A percentile compares a stretch with the other conserved stretches of the same genome.
These are phyloP conservation scores for Colletotrichum shisoi DNA, from an alignment of 2,329 filamentous ascomycete genomes.

Conservation along the genomic window DNA sequence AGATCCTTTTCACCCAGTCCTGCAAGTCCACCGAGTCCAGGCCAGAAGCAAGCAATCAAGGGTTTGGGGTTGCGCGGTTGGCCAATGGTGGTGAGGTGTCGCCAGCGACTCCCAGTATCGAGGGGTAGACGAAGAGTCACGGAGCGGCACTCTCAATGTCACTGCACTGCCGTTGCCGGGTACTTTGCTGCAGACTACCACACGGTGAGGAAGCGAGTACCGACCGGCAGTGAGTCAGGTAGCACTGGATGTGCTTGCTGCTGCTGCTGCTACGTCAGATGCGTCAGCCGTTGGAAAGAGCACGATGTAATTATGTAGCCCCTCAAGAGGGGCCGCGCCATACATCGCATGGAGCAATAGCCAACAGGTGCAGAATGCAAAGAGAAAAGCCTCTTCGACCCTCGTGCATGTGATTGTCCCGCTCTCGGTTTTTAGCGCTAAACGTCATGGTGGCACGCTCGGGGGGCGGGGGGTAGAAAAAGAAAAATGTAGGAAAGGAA, in stretches of 20 bases:
- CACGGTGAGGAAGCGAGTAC: too few relatives aligned
- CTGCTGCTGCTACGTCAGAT: constrained; percentile 23
- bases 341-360: background rate
- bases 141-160: background rate
- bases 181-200: background rate
- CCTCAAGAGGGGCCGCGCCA: too few relatives aligned
- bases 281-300: constrained; percentile 21
- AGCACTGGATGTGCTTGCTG: background rate
- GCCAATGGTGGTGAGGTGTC: constrained; percentile 30
- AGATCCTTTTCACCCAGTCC: constrained; percentile 7
- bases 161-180: constrained; percentile 24
- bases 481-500: constrained; percentile 1
- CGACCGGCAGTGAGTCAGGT: too few relatives aligned
- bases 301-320: background rate
- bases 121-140: background rate
- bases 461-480: constrained; percentile 19
- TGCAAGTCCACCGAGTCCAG: background rate
- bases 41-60: constrained; percentile 4
- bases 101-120: background rate
- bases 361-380: background rate
- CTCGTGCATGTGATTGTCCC: constrained; percentile 24
- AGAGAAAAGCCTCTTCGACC: background rate
- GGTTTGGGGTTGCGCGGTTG: constrained; percentile 3
- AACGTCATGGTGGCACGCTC: constrained; percentile 32
- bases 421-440: constrained; percentile 19